phyloP scores from a whole-genome alignment of 2,329 filamentous ascomycete genomes.

The Fusarium protoensiforme region DNA sequence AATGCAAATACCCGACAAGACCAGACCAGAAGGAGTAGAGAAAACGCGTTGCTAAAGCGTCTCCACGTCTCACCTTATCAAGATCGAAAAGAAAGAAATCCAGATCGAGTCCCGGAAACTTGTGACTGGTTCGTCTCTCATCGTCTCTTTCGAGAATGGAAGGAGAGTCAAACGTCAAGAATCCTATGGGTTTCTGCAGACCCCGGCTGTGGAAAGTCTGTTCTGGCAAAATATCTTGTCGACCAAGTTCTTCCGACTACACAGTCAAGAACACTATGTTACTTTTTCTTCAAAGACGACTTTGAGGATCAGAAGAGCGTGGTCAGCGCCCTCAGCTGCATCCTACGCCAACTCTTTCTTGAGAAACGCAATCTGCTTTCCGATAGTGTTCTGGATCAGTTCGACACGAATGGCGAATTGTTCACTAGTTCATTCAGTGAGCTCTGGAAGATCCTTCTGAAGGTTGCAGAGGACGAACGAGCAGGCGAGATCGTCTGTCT shows the following conservation, averaged over 20 bases:
- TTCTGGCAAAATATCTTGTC: slow-evolving; percentile 51
- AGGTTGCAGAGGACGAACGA: slow-evolving; percentile 7
- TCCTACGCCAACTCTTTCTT: slow-evolving; percentile 53
- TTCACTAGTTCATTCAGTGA: slow-evolving; percentile 36
- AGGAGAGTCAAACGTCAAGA: not conserved
- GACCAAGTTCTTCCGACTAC: slow-evolving; percentile 42
- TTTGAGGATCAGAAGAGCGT: slow-evolving; percentile 47
- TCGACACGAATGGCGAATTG: slow-evolving; percentile 27
- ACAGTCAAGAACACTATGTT: slow-evolving; percentile 43
- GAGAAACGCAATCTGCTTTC: slow-evolving; percentile 38
- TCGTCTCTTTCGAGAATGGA: slow-evolving; percentile 11
- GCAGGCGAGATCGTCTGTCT: slow-evolving; percentile 47
- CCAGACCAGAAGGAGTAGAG: not conserved
- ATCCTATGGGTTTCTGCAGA: slow-evolving; percentile 51
- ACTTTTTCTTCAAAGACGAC: slow-evolving; percentile 61
- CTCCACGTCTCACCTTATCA: slow-evolving; percentile 17
- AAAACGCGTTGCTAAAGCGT: not conserved
- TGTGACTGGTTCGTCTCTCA: slow-evolving; percentile 33
- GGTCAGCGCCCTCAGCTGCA: slow-evolving; percentile 45
- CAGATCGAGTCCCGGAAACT: slow-evolving; percentile 8
- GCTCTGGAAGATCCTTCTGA: slow-evolving; percentile 47
- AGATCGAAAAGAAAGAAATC: slow-evolving; percentile 32
- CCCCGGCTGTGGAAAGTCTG: slow-evolving; percentile 58
- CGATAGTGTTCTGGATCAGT: slow-evolving; percentile 26
- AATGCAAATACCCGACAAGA: not conserved